Conservation (phyloP, 2,329 filamentous ascomycete species). For the Emergomyces pasteurianus region DNA sequence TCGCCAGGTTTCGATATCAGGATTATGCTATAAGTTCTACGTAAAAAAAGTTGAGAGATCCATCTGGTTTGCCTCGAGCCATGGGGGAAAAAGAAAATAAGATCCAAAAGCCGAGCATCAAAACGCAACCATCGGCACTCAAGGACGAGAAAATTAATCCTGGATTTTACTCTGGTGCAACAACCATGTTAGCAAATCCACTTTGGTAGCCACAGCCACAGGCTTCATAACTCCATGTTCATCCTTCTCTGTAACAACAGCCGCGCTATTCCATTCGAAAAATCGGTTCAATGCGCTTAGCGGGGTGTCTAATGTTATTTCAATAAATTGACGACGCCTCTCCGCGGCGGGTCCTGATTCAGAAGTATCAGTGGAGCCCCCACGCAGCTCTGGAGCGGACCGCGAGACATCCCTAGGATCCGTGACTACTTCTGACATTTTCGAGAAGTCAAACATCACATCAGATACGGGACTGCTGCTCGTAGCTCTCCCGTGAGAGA, state of each 20-base stretch:
- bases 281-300: constrained; percentile 77
- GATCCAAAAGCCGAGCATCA: constrained; percentile 13
- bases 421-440: constrained; percentile 79
- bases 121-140: neutral
- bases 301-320: constrained; percentile 86
- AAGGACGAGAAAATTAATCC: constrained; percentile 6
- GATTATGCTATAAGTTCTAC: neutral
- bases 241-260: constrained; percentile 74
- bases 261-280: constrained; percentile 96
- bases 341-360: constrained; percentile 2
- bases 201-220: constrained; percentile 87
- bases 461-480: constrained; percentile 63
- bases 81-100: constrained; percentile 3
- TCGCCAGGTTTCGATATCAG: neutral
- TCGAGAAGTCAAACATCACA: constrained; percentile 94
- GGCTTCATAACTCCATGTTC: constrained; percentile 56
- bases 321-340: constrained; percentile 63
- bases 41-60: neutral
- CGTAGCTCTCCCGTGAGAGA: constrained; percentile 69
- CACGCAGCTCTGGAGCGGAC: neutral
- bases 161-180: constrained; percentile 47
- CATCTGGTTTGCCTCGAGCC: neutral
- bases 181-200: constrained; percentile 87
- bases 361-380: neutral
- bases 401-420: constrained; percentile 55